phyloP scores from a whole-genome alignment of 2,329 filamentous ascomycete species.

The Harringtonia aguacate region DNA sequence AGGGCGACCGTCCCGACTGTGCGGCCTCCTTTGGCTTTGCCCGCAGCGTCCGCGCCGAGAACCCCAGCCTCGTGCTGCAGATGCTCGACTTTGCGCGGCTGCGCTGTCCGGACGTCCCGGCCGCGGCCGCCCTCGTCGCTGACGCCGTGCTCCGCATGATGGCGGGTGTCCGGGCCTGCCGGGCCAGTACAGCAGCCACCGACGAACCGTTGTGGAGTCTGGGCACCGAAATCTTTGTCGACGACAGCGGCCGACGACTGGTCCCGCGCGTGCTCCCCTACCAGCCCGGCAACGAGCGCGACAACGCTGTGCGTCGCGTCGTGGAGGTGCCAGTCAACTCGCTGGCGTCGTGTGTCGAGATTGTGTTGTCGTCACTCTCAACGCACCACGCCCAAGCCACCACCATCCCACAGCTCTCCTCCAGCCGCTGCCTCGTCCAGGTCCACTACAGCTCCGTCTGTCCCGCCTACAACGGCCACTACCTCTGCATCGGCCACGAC shows the following conservation, averaged over 20 bases:
- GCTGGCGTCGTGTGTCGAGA: slow-evolving; percentile 18
- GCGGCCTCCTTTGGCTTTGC: slow-evolving; percentile 22
- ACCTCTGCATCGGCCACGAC: slow-evolving; percentile 24
- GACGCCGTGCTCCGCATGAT: slow-evolving; percentile 15
- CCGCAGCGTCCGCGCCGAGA: slow-evolving; percentile 20
- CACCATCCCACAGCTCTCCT: not conserved
- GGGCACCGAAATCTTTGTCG: slow-evolving; percentile 28
- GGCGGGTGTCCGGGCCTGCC: not conserved
- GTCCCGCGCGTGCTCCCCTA: slow-evolving; percentile 29
- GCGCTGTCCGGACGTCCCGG: not conserved
- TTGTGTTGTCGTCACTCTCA: slow-evolving; percentile 11
- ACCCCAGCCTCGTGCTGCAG: slow-evolving; percentile 19
- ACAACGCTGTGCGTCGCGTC: slow-evolving; percentile 26
- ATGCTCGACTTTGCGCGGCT: slow-evolving; percentile 19
- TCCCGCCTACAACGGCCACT: slow-evolving; percentile 16
- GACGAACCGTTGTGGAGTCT: slow-evolving; percentile 17
- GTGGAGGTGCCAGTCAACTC: slow-evolving; percentile 22
- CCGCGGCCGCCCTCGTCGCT: slow-evolving; percentile 4
- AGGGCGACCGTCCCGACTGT: slow-evolving; percentile 14
- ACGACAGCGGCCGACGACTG: slow-evolving; percentile 18
- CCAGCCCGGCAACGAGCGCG: slow-evolving; percentile 24
- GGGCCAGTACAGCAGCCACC: not conserved
- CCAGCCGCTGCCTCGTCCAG: slow-evolving; percentile 11
- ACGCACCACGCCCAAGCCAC: not conserved
- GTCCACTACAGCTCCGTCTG: slow-evolving; percentile 26